These are phyloP conservation scores for Trapa incisa DNA, from an alignment of 345 rosid species.

Conservation along the genomic window DNA sequence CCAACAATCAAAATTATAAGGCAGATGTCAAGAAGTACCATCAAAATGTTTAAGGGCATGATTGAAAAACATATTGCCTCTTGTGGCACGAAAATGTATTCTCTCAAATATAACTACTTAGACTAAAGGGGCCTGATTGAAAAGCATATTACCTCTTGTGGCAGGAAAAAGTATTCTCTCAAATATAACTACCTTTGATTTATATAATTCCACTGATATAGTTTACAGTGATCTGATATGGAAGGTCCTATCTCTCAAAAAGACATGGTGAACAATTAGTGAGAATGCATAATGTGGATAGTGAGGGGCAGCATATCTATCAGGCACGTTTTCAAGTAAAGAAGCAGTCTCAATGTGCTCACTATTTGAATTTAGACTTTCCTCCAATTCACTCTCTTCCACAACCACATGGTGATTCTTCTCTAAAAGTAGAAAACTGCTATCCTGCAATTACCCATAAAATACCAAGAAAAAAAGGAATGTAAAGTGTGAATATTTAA, in stretches of 20 bases:
- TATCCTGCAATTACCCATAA: slow-evolving; percentile 41
- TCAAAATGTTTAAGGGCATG: slow-evolving; percentile 6
- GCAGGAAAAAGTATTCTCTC: slow-evolving; percentile 96
- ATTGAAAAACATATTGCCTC: slow-evolving; percentile 59
- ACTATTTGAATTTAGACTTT: slow-evolving; percentile 42
- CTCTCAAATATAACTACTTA: slow-evolving; percentile 76
- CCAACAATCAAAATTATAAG: not conserved
- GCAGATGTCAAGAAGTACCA: not conserved
- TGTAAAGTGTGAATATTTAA: not conserved
- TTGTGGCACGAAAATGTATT: too few species aligned
- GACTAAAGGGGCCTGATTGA: slow-evolving; percentile 78
- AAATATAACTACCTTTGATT: slow-evolving; percentile 56
- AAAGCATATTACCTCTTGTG: slow-evolving; percentile 98
- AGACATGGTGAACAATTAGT: slow-evolving; percentile 12
- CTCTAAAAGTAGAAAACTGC: slow-evolving; percentile 68
- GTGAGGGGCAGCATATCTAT: slow-evolving; percentile 5
- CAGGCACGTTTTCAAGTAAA: slow-evolving; percentile 67
- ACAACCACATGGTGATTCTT: slow-evolving; percentile 42
- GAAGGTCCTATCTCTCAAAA: slow-evolving; percentile 52
- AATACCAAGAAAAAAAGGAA: not conserved
- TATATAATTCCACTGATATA: slow-evolving; percentile 78
- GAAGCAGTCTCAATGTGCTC: slow-evolving; percentile 43
- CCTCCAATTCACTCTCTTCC: slow-evolving; percentile 69
- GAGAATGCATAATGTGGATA: not conserved
- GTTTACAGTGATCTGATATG: slow-evolving; percentile 61